Evolutionary conservation across 116 monocot genomes (phyloP), one percentile per base, ranked within the genome.

Genomic region (Papilionanthe hybrid): DNA sequence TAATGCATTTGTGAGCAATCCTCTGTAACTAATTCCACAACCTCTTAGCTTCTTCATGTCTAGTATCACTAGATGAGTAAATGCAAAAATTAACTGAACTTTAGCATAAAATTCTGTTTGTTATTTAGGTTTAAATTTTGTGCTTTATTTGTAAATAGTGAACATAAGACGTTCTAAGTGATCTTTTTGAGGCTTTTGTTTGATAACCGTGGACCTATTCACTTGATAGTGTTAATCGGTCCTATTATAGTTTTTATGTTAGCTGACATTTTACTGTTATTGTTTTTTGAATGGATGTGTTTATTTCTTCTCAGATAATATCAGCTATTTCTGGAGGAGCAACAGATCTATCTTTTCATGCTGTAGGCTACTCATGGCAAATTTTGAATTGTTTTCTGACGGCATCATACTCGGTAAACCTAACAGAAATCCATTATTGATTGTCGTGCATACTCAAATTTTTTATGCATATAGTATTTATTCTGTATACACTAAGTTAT

Each of bases 251-350:
- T 15, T 11, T 17, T 18, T 32, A 3, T 37, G 12, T 69, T 15
- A 25, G 69, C 25, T 9, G 22, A 7, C 60, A 3, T 22, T 2
- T 1, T 69, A 69, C 69, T 30, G 10, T 15, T 69, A 9, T 4
- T 72, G 5, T 41, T 22, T 42, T 7, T 41, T 72, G 73, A 44
- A 44, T 43, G 22, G 73, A 73, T 44, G 73, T 30, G 42, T 44
- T 69, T 44, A 1, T 73, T 22, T 57, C 69, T 80, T 0, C 88
- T 73, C 86, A 98, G 98, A 98, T 98, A 78, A 85, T 98, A 56
- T 98, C 98, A 77, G 98, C 98, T 75, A 72, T 98, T 84, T 94
- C 94, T 43, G 98, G 98, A 78, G 98, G 94, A 81, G 82, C 89
- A 71, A 98, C 98, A 68, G 98, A 98, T 86, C 78, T 98, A 23